Evolutionary conservation across 352 stramenopile genomes (phyloP).

Genomic region (Phytopythium ostracodes): DNA sequence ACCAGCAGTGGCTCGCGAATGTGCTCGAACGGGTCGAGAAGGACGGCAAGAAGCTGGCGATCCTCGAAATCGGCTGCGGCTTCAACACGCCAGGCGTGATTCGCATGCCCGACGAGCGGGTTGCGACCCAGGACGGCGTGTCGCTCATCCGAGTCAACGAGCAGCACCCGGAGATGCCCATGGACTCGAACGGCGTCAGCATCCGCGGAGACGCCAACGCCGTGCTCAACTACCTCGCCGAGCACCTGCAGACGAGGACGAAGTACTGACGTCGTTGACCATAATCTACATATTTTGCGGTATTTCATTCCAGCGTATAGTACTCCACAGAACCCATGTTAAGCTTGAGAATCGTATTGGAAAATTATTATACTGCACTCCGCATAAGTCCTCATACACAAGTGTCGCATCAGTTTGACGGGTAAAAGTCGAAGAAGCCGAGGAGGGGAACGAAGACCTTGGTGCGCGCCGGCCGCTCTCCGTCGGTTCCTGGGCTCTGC

Average conservation of each 20-base stretch:
- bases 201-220: constrained; percentile 40
- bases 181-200: constrained; percentile 45
- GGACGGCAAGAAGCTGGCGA: constrained; percentile 52
- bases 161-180: constrained; percentile 45
- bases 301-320: too few relatives aligned
- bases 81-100: constrained; percentile 72
- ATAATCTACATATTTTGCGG: background rate
- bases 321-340: too few relatives aligned
- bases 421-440: background rate
- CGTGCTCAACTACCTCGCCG: constrained; percentile 30
- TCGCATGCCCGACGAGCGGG: constrained; percentile 46
- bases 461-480: too few relatives aligned
- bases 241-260: background rate
- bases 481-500: background rate
- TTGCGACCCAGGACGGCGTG: constrained; percentile 37
- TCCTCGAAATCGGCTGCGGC: constrained; percentile 62
- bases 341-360: too few relatives aligned
- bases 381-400: background rate
- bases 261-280: background rate
- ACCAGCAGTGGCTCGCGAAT: constrained; percentile 34
- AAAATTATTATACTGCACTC: background rate
- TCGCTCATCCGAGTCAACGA: constrained; percentile 57
- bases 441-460: background rate
- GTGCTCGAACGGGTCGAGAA: constrained; percentile 26
- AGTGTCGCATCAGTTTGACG: background rate